These are phyloP conservation scores for Podospora sp. DNA, from an alignment of 495 filamentous ascomycete genomes.

Conservation along the genomic window DNA sequence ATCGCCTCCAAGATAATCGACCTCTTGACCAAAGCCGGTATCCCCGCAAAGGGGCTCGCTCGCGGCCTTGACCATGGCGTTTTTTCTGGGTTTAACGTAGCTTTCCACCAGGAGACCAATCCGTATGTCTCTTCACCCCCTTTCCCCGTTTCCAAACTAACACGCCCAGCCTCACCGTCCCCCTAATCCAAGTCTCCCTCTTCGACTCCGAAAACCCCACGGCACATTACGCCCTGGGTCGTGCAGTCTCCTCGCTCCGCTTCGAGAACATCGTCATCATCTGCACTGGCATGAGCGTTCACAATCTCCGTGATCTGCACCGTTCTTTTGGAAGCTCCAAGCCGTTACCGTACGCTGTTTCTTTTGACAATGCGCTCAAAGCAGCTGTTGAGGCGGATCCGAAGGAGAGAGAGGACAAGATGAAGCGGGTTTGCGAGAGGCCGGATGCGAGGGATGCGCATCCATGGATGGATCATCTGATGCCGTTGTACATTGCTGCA, in stretches of 20 bases:
- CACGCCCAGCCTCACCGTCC: conserved; percentile 56
- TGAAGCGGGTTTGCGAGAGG: conserved; percentile 62
- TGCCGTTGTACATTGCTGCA: conserved; percentile 75
- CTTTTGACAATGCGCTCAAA: conserved; percentile 78
- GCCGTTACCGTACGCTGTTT: conserved; percentile 66
- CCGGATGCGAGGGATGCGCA: conserved; percentile 75
- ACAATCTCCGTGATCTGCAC: conserved; percentile 73
- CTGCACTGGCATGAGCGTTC: conserved; percentile 83
- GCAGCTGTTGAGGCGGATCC: conserved; percentile 61
- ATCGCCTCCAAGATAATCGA: conserved; percentile 68
- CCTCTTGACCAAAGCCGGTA: conserved; percentile 60
- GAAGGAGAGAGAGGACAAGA: conserved; percentile 59
- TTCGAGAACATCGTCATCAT: conserved; percentile 75
- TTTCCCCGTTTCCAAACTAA: too few relatives aligned
- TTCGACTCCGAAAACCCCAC: conserved; percentile 69
- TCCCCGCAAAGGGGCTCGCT: conserved; percentile 63
- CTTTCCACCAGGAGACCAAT: conserved; percentile 73
- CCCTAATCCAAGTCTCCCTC: conserved; percentile 80
- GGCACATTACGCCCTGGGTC: conserved; percentile 71
- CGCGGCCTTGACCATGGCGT: conserved; percentile 83
- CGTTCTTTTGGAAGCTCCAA: conserved; percentile 46
- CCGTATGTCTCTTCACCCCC: conserved; percentile 37
- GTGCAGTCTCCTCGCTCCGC: conserved; percentile 67
- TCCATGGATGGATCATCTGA: conserved; percentile 75
- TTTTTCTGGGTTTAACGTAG: conserved; percentile 70